Base-by-base conservation (phyloP, 164 flowering plant genomes). In the Annona squamosa region DNA sequence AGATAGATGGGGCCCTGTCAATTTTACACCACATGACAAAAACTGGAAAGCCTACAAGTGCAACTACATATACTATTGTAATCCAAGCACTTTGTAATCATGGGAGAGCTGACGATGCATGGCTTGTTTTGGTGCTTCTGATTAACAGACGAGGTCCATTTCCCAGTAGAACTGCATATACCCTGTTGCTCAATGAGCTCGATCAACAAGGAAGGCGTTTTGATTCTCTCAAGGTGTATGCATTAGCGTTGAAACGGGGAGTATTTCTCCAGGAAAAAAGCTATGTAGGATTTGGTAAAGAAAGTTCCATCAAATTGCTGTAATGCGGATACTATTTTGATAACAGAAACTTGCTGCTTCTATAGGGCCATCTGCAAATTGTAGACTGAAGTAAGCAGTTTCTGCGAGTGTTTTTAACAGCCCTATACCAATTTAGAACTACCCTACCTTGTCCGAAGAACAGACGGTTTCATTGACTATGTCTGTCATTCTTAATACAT, bases 221-320 rank as follows among this genome's bases (percentile, higher is more conserved):
- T 65, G 83, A 73, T 71, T 87, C 89, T 66, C 76, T 80, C 71
- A 74, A 62, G 71, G 76, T 87, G 17, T 85, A 83, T 67, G 92
- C 82, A 65, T 81, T 80, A 7, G 91, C 88, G 44, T 26, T 91
- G 70, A 90, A 89, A 79, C 80, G 71, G 63, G 91, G 88, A 42
- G 76, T 85, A 6, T 17, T 43, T 42, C 10, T 66, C 45, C 45
- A 66, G 43, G 16, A 42, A 7, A 66, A 26, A 66, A 66, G n/a
- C 48, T 42, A 12, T 9, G 17, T 46, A 66, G 16, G 68, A 43
- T 66, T 44, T 10, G 6, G 46, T 64, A 10, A 64, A 41, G 13
- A 16, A 52, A 9, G 59, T 52, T 52, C 13, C 17, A 12, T 10
- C 9, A 52, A 52, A 52, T 9, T 12, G 18, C 42, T 44, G 68